Evolutionary conservation across 202 grass and related monocot genomes (phyloP).

Genomic region (Tripidium arundinaceum): DNA sequence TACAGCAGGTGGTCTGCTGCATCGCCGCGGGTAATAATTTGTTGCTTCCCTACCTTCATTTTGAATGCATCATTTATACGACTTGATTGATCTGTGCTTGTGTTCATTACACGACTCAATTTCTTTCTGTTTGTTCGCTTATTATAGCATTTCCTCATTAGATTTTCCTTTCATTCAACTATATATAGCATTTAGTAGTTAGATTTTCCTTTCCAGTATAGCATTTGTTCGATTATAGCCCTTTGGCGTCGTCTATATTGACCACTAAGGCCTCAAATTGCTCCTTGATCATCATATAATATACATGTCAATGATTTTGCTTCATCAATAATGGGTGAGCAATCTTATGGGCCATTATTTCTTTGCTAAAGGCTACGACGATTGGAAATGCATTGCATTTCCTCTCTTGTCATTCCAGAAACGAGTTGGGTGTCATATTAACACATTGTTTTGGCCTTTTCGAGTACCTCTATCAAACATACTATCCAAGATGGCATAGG

Average conservation of each 20-base stretch:
- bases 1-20: background rate
- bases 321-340: background rate
- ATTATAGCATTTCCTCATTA: background rate
- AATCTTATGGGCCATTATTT: background rate
- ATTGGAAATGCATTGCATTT: background rate
- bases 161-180: background rate
- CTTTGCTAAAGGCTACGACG: background rate
- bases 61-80: background rate
- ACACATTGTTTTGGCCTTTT: background rate
- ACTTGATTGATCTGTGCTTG: constrained; percentile 3
- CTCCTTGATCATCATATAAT: too few species aligned
- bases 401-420: background rate
- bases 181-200: background rate
- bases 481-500: background rate
- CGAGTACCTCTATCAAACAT: background rate
- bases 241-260: background rate
- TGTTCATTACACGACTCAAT: background rate
- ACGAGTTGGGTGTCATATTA: background rate
- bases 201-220: background rate
- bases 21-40: background rate
- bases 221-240: background rate
- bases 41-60: background rate
- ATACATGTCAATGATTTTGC: too few species aligned
- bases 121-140: background rate
- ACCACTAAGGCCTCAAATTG: too few species aligned